Percentiles rank a stretch among this genome's conserved stretches.
Conservation (phyloP, 108 stramenopile genomes). For the Parietichytrium sp. region DNA sequence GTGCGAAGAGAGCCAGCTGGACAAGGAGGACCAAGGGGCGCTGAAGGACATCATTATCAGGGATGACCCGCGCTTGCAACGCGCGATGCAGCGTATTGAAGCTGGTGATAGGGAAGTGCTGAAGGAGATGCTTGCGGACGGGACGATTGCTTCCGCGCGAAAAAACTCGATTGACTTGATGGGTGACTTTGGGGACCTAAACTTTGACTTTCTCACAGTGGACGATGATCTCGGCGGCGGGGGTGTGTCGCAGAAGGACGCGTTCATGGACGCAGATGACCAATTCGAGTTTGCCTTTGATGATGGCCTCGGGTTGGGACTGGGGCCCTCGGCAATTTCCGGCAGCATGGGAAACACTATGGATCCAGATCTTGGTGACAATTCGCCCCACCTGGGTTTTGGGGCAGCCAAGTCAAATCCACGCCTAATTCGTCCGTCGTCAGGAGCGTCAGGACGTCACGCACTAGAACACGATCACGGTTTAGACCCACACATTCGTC, state of each 20-base stretch:
- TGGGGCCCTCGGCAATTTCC: no score
- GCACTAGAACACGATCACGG: no score
- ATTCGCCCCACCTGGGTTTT: no score
- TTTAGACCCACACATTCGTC: no score
- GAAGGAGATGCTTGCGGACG: constrained; percentile 34
- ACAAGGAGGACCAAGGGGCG: constrained; percentile 60
- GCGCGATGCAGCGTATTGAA: constrained; percentile 53
- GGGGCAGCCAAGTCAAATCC: no score
- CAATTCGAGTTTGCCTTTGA: constrained; percentile 37
- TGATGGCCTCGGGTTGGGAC: no score
- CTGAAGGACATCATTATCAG: constrained; percentile 61
- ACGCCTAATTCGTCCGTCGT: no score
- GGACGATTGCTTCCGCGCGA: background rate
- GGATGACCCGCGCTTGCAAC: constrained; percentile 54
- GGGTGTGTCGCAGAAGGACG: constrained; percentile 38
- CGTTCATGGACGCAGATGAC: constrained; percentile 6
- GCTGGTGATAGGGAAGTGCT: constrained; percentile 55
- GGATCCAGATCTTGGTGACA: no score
- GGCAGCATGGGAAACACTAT: no score
- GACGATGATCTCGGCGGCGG: constrained; percentile 43
- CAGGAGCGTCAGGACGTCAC: no score
- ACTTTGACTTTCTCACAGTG: constrained; percentile 44
- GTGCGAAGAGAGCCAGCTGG: constrained; percentile 58
- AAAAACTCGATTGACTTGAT: constrained; percentile 1
- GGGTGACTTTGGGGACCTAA: constrained; percentile 25